These are phyloP conservation scores for Colletotrichum phormii DNA, from an alignment of 2,329 filamentous ascomycete genomes.

Conservation along the genomic window DNA sequence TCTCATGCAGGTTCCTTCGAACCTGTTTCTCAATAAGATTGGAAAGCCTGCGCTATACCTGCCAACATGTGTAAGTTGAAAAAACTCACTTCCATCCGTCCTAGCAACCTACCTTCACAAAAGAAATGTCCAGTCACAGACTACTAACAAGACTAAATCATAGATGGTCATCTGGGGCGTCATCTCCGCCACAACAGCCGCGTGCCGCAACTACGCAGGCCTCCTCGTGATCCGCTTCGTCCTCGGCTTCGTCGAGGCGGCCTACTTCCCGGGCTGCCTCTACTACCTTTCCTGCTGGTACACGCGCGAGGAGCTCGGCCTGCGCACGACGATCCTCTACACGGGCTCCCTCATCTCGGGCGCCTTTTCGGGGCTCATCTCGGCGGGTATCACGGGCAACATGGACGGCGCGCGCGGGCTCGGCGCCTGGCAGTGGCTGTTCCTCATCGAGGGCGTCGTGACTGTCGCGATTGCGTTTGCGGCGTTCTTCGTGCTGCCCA, in stretches of 20 bases:
- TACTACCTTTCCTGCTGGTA: constrained; percentile 77
- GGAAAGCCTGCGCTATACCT: constrained; percentile 60
- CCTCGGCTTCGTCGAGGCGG: constrained; percentile 31
- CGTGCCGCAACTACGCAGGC: constrained; percentile 45
- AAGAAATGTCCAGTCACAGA: neutral
- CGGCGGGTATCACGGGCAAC: constrained; percentile 73
- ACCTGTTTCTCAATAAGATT: constrained; percentile 64
- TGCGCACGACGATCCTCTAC: constrained; percentile 75
- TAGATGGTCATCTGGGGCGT: constrained; percentile 57
- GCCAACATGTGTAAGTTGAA: constrained; percentile 52
- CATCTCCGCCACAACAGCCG: constrained; percentile 55
- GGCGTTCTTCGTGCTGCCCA: constrained; percentile 71
- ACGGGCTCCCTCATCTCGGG: constrained; percentile 77
- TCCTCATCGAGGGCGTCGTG: constrained; percentile 76
- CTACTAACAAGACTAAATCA: neutral
- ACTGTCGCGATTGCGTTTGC: constrained; percentile 70
- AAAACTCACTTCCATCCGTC: too few species aligned
- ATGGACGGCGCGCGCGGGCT: constrained; percentile 69
- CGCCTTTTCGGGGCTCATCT: constrained; percentile 76
- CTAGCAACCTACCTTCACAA: neutral
- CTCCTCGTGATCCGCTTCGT: constrained; percentile 51
- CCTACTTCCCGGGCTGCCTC: constrained; percentile 57
- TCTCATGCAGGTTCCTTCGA: constrained; percentile 64
- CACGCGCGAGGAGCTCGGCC: constrained; percentile 73
- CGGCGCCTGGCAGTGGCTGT: constrained; percentile 74